Evolutionary conservation across 2,329 filamentous ascomycete species (phyloP), one percentile per base, ranked within the genome.

Genomic region (Penicillium sp.): DNA sequence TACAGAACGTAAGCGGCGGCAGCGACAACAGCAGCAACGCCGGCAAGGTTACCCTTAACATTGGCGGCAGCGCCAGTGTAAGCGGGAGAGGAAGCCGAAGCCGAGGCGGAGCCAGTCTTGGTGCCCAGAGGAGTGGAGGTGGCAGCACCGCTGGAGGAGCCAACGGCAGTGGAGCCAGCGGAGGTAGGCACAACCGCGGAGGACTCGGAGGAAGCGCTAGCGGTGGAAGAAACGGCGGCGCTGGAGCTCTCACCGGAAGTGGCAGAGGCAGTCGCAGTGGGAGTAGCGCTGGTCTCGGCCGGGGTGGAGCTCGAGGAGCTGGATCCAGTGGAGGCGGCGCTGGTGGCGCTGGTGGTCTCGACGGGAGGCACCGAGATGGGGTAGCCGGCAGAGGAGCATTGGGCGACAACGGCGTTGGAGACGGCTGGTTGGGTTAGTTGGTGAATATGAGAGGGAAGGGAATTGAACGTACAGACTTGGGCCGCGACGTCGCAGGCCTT

Each of bases 401-500:
- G 57, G 0, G 58, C 55, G 27, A 69, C 61, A 31, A 76, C 74
- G 43, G 60, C 60, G 55, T 65, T 68, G 55, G 72, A 74, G 49
- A 75, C 73, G 36, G 68, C 73, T 76, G 39, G 39, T 43, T 9
- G 14, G 2, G 27, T 55, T 52, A 14, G 43, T 39, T 42, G 24
- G 13, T 31, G 18, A 6, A 2, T 24, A 14, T 21, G 21, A 13
- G 11, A 14, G 2, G 2, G 3, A 1, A 5, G 9, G 8, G n/a
- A 27, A 4, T 6, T 24, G 31, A 22, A 65, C 69, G 9, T 67
- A 75, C 74, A 58, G 38, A 66, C 64, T 59, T 77, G 74, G 57
- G 79, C 77, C 0, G 61, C 56, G 16, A 67, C 39, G 6, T 59
- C 59, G 67, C 79, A 81, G 18, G 71, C 71, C 34, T 67, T 64